Conservation (phyloP, 108 stramenopile genomes). For the Pseudonitzschia multiseries region DNA sequence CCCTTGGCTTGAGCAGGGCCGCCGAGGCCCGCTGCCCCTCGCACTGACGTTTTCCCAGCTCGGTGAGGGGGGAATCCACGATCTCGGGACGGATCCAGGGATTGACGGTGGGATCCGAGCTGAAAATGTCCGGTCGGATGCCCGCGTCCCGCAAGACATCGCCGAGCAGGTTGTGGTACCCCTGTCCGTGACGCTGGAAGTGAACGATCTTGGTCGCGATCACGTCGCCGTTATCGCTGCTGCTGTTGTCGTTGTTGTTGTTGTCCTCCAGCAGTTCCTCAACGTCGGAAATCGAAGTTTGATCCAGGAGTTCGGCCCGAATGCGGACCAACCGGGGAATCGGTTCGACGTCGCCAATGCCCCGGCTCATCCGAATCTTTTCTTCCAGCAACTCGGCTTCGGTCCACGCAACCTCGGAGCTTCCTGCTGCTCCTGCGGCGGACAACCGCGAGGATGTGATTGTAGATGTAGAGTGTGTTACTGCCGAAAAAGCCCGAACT, state of each 20-base stretch:
- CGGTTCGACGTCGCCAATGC: neutral
- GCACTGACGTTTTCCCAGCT: constrained; percentile 47
- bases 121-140: constrained; percentile 38
- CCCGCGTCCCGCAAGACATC: constrained; percentile 49
- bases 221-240: neutral
- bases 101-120: constrained; percentile 45
- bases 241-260: neutral
- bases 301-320: constrained; percentile 16
- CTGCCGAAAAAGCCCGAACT: too few relatives aligned
- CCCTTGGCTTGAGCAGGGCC: constrained; percentile 35
- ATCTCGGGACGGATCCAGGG: constrained; percentile 56
- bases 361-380: neutral
- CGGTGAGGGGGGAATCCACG: constrained; percentile 61
- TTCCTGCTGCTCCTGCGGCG: neutral
- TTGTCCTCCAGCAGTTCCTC: neutral
- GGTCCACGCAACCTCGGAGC: neutral
- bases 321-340: constrained; percentile 1
- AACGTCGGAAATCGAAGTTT: neutral
- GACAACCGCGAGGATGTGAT: neutral
- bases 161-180: constrained; percentile 65
- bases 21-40: constrained; percentile 24
- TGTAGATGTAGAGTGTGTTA: neutral
- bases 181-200: constrained; percentile 73
- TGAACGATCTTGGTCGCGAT: constrained; percentile 54
- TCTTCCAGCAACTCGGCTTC: constrained; percentile 6